phyloP scores from a whole-genome alignment of 2,329 filamentous ascomycete genomes.

The Exophiala bonariae region DNA sequence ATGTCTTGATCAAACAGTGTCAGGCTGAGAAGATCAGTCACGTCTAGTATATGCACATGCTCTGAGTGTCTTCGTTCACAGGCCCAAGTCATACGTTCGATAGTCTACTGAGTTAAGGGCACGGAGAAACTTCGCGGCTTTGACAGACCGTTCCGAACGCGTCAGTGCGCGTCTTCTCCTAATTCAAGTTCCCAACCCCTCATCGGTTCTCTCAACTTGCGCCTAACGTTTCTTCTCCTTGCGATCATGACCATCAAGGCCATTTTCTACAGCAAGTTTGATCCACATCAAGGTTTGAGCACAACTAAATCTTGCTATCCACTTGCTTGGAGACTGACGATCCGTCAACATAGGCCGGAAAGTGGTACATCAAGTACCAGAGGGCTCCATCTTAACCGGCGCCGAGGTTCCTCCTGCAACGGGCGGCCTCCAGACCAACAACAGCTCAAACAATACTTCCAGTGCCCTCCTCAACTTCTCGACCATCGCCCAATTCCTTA shows the following conservation, averaged over 20 bases:
- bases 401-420: slow-evolving; percentile 31
- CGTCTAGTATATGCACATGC: too few species aligned
- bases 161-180: too few species aligned
- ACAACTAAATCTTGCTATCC: background rate
- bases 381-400: slow-evolving; percentile 55
- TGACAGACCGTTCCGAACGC: too few species aligned
- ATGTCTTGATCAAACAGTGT: too few species aligned
- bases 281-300: slow-evolving; percentile 53
- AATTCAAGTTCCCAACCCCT: too few species aligned
- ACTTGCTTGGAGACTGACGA: slow-evolving; percentile 2
- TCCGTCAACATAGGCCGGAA: slow-evolving; percentile 51
- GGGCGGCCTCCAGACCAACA: slow-evolving; percentile 36
- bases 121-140: too few species aligned
- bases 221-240: too few species aligned
- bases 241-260: slow-evolving; percentile 57
- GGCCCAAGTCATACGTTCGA: too few species aligned
- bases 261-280: slow-evolving; percentile 68
- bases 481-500: slow-evolving; percentile 86
- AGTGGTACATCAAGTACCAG: slow-evolving; percentile 65
- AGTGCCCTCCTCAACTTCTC: slow-evolving; percentile 79
- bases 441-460: slow-evolving; percentile 9
- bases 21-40: too few species aligned
- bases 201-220: too few species aligned
- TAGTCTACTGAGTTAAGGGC: too few species aligned
- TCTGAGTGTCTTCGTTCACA: too few species aligned